A percentile compares a stretch with the other conserved stretches of the same genome.
Evolutionary conservation across 2,329 filamentous ascomycete genomes (phyloP).

Genomic region (Aspergillus fijiensis): DNA sequence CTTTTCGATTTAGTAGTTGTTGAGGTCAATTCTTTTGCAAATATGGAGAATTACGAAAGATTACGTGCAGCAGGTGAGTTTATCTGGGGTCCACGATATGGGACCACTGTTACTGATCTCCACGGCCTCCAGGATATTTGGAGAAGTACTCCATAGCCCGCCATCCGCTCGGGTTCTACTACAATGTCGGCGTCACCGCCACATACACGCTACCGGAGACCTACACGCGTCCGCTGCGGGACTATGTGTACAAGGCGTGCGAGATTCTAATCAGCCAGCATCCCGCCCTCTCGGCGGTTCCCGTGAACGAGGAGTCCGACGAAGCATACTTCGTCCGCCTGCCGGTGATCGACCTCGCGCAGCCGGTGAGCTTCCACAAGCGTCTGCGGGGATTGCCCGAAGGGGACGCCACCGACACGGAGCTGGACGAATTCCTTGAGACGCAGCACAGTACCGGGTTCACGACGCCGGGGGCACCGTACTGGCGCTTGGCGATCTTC

Average conservation of each 20-base stretch:
- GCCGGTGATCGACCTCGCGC: slow-evolving; percentile 42
- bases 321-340: slow-evolving; percentile 48
- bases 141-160: slow-evolving; percentile 48
- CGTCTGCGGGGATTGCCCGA: slow-evolving; percentile 17
- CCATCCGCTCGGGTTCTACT: slow-evolving; percentile 46
- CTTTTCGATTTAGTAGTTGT: neutral
- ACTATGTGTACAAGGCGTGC: slow-evolving; percentile 40
- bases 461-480: slow-evolving; percentile 34
- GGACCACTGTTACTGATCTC: slow-evolving; percentile 5
- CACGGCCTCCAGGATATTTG: slow-evolving; percentile 35
- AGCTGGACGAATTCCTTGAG: slow-evolving; percentile 44
- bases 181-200: slow-evolving; percentile 45
- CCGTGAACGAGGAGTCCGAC: slow-evolving; percentile 41
- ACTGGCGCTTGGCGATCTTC: slow-evolving; percentile 48
- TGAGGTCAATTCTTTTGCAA: neutral
- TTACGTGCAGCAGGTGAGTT: slow-evolving; percentile 33
- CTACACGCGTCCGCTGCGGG: slow-evolving; percentile 25
- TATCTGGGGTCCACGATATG: neutral
- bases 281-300: slow-evolving; percentile 45
- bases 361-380: slow-evolving; percentile 38
- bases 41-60: slow-evolving; percentile 50
- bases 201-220: slow-evolving; percentile 34
- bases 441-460: slow-evolving; percentile 45
- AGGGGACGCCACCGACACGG: slow-evolving; percentile 33
- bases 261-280: slow-evolving; percentile 41